Percentiles rank a stretch among this genome's conserved stretches.
Conservation (phyloP, 805 yeast species). For the Hanseniaspora jakobsenii region DNA sequence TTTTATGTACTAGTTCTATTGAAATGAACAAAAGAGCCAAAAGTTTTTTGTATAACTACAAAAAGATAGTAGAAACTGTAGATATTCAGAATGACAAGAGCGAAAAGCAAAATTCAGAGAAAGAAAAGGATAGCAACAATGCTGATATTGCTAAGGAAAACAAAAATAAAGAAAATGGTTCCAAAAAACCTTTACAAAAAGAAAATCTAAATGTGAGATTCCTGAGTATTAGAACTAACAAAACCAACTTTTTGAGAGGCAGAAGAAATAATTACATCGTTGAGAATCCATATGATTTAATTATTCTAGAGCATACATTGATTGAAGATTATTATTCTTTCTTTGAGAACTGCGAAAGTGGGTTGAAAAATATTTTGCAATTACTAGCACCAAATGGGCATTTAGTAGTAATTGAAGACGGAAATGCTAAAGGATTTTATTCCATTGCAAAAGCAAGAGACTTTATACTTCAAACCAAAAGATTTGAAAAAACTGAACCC, state of each 20-base stretch:
- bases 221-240: too few relatives aligned
- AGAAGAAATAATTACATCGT: slow-evolving; percentile 16
- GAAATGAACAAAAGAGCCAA: slow-evolving; percentile 77
- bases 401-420: slow-evolving; percentile 71
- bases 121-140: slow-evolving; percentile 43
- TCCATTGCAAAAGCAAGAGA: slow-evolving; percentile 82
- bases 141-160: slow-evolving; percentile 21
- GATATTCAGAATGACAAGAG: slow-evolving; percentile 21
- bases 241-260: slow-evolving; percentile 14
- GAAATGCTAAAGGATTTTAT: slow-evolving; percentile 83
- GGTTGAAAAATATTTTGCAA: slow-evolving; percentile 44
- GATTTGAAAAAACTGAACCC: slow-evolving; percentile 33
- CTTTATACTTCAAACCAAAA: slow-evolving; percentile 76
- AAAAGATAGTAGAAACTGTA: slow-evolving; percentile 41
- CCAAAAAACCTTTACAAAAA: slow-evolving; percentile 39
- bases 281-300: slow-evolving; percentile 61
- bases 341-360: slow-evolving; percentile 63
- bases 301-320: slow-evolving; percentile 72
- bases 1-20: slow-evolving; percentile 55
- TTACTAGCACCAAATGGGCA: slow-evolving; percentile 69
- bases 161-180: slow-evolving; percentile 38
- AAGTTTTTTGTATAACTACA: slow-evolving; percentile 47
- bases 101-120: slow-evolving; percentile 32
- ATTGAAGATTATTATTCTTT: slow-evolving; percentile 47
- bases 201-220: slow-evolving; percentile 42